Evolutionary conservation across 2,329 filamentous ascomycete genomes (phyloP).

Genomic region (Ceratocystis lukuohia): DNA sequence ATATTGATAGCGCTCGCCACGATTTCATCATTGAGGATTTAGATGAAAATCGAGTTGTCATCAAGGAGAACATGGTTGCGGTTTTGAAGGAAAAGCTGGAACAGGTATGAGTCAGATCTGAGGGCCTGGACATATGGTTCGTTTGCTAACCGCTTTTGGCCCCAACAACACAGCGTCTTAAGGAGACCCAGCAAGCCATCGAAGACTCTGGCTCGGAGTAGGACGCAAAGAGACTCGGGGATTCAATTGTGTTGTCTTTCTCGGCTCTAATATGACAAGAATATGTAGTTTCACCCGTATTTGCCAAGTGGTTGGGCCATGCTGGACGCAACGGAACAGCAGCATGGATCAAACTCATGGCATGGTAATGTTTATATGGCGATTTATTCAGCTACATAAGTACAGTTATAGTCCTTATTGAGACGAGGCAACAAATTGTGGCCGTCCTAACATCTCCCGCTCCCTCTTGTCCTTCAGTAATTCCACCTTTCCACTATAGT

Average conservation of each 20-base stretch:
- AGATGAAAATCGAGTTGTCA: constrained; percentile 60
- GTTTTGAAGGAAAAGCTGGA: constrained; percentile 56
- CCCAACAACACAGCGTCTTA: constrained; percentile 31
- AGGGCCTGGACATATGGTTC: neutral
- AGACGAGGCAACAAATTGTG: neutral
- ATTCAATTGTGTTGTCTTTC: too few relatives aligned
- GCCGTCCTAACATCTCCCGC: neutral
- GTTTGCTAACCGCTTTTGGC: neutral
- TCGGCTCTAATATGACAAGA: too few relatives aligned
- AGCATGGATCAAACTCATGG: neutral
- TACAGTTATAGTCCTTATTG: neutral
- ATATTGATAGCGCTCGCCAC: constrained; percentile 57
- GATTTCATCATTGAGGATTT: constrained; percentile 69
- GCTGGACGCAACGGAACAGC: neutral
- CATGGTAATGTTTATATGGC: neutral
- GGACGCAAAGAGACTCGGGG: neutral
- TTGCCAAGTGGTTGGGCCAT: neutral
- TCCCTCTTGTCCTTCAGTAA: neutral
- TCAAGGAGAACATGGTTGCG: constrained; percentile 60
- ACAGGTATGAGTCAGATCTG: constrained; percentile 33
- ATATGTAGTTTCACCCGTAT: neutral
- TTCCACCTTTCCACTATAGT: constrained; percentile 36
- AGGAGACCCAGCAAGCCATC: constrained; percentile 38
- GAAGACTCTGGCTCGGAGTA: constrained; percentile 41
- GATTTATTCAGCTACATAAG: neutral